Conservation (phyloP, 768 basidiomycete species). For the Galerina marginata region DNA sequence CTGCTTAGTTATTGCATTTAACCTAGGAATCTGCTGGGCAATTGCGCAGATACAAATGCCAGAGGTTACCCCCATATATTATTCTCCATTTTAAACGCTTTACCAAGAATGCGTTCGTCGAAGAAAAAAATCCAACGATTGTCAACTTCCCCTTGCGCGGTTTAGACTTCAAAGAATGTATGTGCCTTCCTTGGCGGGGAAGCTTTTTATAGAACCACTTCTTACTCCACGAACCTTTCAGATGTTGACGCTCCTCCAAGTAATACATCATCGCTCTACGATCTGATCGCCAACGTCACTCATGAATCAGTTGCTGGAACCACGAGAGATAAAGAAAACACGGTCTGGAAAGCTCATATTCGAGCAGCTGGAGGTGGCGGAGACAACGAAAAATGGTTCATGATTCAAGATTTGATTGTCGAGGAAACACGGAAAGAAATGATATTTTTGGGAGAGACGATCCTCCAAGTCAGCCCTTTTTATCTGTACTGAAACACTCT, state of each 20-base stretch:
- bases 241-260: constrained; percentile 77
- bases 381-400: constrained; percentile 92
- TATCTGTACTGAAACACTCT: constrained; percentile 14
- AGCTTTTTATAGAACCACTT: constrained; percentile 26
- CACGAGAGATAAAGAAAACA: constrained; percentile 88
- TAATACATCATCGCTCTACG: constrained; percentile 76
- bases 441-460: constrained; percentile 97
- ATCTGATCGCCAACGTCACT: constrained; percentile 94
- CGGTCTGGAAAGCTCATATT: constrained; percentile 92
- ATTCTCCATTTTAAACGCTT: constrained; percentile 96
- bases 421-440: constrained; percentile 97
- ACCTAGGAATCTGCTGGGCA: constrained; percentile 82
- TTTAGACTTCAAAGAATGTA: constrained; percentile 91
- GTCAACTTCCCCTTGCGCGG: constrained; percentile 96
- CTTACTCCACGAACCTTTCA: constrained; percentile 38
- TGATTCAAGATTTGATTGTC: constrained; percentile 95
- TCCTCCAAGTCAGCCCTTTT: constrained; percentile 75
- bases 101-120: constrained; percentile 94
- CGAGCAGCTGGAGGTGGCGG: constrained; percentile 76
- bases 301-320: constrained; percentile 97
- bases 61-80: constrained; percentile 87
- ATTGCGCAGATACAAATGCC: constrained; percentile 89
- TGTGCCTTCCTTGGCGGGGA: constrained; percentile 38
- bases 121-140: constrained; percentile 99
- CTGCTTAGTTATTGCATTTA: constrained; percentile 23